Evolutionary conservation across 208 protist genomes (phyloP), one percentile per base, ranked within the genome.

Genomic region (Naegleria fowleri): DNA sequence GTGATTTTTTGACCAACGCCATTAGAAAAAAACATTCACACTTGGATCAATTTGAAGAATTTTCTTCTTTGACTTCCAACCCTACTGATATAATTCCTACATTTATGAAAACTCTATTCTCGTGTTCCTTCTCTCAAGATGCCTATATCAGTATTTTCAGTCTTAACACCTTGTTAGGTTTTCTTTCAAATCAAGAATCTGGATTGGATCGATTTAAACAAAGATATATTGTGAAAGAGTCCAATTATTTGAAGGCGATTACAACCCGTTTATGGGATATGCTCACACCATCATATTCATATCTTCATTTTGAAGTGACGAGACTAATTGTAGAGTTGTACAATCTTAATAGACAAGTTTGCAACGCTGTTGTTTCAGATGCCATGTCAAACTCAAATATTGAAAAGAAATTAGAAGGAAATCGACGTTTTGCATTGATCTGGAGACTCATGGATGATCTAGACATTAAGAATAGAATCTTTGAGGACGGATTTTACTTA

Each of bases 401-500:
- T 36, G 22, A 51, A 5, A 40, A 16, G 13, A 90, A 48, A 79
- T 13, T 79, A 11, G 55, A 90, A 83, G 33, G 7, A 33, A 29
- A 90, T 48, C 0, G 5, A 75, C 38, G 25, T 83, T 90, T 90
- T 79, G 5, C 87, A 51, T n/a, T 90, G 3, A 22, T 79, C 5
- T 90, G 51, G 51, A 41, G 33, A 90, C 48, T 90, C 5, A 36
- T 51, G 29, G 55, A 48, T 19, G 87, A 83, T 33, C 6, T 79
- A 11, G 16, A 36, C 48, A 22, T 33, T 83, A 36, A 6, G 48
- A 19, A 29, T 13, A 40, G 38, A n/a, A 16, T 51, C 9, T 90
- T 90, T 51, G 48, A 75, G 11, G 55, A 90, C n/a, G 55, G 87
- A 39, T n/a, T 90, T 29, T 90, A 67, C 25, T 15, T 90, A 41